These are phyloP conservation scores for Dryas integrifolia DNA, from an alignment of 331 rosid genomes.

Conservation along the genomic window DNA sequence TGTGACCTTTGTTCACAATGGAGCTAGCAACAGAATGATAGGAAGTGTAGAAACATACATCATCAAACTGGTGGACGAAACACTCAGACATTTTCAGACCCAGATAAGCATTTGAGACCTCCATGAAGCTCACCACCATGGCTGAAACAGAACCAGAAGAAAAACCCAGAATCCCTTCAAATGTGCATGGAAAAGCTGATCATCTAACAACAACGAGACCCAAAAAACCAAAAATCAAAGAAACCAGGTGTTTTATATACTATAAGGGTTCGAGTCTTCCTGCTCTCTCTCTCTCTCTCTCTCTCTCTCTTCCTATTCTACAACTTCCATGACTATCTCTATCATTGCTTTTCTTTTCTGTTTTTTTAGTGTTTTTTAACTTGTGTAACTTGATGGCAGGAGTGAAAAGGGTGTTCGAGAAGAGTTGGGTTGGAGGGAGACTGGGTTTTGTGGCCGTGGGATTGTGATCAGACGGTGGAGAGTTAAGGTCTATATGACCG, in stretches of 20 bases:
- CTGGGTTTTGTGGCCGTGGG: conserved; percentile 28
- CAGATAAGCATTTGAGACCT: conserved; percentile 53
- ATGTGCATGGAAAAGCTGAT: conserved; percentile 29
- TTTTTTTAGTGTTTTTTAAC: background rate
- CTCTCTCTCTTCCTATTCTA: conserved; percentile 20
- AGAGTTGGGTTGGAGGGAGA: conserved; percentile 21
- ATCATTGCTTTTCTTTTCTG: background rate
- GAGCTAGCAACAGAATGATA: conserved; percentile 24
- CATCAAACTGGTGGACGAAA: conserved; percentile 44
- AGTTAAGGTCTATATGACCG: conserved; percentile 51
- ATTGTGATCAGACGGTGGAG: conserved; percentile 53
- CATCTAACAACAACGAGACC: conserved; percentile 8
- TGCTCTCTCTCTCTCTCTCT: conserved; percentile 17
- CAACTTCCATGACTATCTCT: conserved; percentile 40
- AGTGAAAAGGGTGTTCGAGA: conserved; percentile 20
- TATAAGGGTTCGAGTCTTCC: background rate
- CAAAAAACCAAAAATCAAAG: conserved; percentile 47
- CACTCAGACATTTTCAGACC: conserved; percentile 54
- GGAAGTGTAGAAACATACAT: conserved; percentile 62
- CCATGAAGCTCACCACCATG: conserved; percentile 48
- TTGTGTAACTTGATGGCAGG: conserved; percentile 23
- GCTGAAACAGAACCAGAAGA: conserved; percentile 37
- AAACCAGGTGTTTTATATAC: conserved; percentile 41
- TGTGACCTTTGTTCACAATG: conserved; percentile 33
- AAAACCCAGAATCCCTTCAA: conserved; percentile 34